Conservation (phyloP, 2,329 filamentous ascomycete species). For the Colletotrichum sp. region DNA sequence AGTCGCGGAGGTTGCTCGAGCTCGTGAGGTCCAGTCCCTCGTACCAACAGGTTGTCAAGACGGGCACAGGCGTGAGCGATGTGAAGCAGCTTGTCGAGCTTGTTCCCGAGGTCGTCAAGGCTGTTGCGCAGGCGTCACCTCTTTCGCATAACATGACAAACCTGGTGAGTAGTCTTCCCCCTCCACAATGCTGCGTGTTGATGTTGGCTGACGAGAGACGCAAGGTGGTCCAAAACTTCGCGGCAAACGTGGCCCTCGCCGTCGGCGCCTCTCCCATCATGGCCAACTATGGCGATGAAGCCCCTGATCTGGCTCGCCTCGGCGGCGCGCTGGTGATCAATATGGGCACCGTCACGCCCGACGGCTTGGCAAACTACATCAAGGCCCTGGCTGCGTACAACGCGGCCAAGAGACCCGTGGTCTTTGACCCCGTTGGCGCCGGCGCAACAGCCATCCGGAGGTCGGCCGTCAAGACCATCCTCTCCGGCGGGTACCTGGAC, state of each 20-base stretch:
- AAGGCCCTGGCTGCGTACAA: slow-evolving; percentile 86
- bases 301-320: slow-evolving; percentile 76
- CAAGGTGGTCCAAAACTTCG: slow-evolving; percentile 86
- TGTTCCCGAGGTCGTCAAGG: slow-evolving; percentile 55
- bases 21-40: slow-evolving; percentile 53
- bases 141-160: slow-evolving; percentile 98
- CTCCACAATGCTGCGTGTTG: not conserved
- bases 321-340: slow-evolving; percentile 86
- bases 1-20: slow-evolving; percentile 62
- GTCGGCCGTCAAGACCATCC: slow-evolving; percentile 71
- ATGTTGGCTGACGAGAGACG: not conserved
- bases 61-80: not conserved
- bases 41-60: slow-evolving; percentile 25
- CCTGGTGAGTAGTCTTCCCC: slow-evolving; percentile 50
- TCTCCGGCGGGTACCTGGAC: slow-evolving; percentile 78
- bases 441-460: slow-evolving; percentile 58
- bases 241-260: slow-evolving; percentile 86
- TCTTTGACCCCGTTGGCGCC: slow-evolving; percentile 85
- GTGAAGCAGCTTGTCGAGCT: slow-evolving; percentile 28
- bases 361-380: slow-evolving; percentile 73
- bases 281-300: slow-evolving; percentile 86
- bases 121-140: slow-evolving; percentile 68
- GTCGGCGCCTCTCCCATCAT: slow-evolving; percentile 93
- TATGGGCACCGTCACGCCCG: slow-evolving; percentile 89
- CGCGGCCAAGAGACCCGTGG: slow-evolving; percentile 71